Percentiles rank a stretch among this genome's conserved stretches.
phyloP scores from a whole-genome alignment of 352 stramenopile species.

The Pythium utonaiense region DNA sequence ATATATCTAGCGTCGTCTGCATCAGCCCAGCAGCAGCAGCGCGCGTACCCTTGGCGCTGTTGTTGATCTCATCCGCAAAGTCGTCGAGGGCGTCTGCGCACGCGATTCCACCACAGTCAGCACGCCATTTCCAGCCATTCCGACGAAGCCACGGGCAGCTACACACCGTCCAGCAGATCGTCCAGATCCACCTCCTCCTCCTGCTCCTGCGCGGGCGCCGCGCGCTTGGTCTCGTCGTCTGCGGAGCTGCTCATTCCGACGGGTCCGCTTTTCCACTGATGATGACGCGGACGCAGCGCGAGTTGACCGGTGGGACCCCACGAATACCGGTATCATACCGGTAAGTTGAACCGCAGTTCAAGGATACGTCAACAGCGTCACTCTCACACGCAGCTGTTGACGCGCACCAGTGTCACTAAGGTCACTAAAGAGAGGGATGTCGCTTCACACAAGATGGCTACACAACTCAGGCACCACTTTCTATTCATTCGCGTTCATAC shows the following conservation, averaged over 20 bases:
- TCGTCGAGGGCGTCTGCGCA: constrained; percentile 75
- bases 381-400: background rate
- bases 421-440: background rate
- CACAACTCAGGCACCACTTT: constrained; percentile 2
- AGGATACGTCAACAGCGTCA: constrained; percentile 24
- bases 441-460: constrained; percentile 10
- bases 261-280: background rate
- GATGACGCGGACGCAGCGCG: background rate
- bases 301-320: background rate
- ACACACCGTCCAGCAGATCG: constrained; percentile 70
- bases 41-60: constrained; percentile 14
- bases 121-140: background rate
- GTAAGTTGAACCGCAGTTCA: constrained; percentile 20
- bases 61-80: constrained; percentile 69
- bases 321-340: constrained; percentile 18
- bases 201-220: background rate
- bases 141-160: background rate
- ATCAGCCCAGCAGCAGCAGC: background rate
- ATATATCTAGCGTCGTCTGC: background rate
- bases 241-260: constrained; percentile 4
- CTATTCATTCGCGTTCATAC: too few species aligned
- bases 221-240: constrained; percentile 30
- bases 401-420: background rate
- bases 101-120: background rate
- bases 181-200: constrained; percentile 74